phyloP scores from a whole-genome alignment of 495 filamentous ascomycete species.

The Bacidia gigantensis region DNA sequence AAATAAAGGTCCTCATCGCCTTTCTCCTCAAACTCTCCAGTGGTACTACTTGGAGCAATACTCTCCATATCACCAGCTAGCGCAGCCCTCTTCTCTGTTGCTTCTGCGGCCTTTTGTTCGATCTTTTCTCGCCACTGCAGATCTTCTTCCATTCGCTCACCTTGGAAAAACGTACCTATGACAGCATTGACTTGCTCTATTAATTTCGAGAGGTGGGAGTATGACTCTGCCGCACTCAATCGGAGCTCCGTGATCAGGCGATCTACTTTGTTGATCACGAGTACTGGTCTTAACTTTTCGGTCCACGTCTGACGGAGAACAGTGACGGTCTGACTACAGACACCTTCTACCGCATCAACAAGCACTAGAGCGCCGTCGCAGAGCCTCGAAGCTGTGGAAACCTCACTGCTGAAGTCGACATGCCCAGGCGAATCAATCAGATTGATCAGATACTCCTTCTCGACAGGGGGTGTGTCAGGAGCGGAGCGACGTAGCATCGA shows the following conservation, averaged over 20 bases:
- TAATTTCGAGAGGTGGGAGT: conserved; percentile 75
- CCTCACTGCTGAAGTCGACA: conserved; percentile 97
- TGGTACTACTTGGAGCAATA: conserved; percentile 17
- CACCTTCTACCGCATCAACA: conserved; percentile 96
- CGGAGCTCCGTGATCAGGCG: conserved; percentile 82
- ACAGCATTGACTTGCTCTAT: conserved; percentile 95
- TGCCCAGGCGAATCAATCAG: conserved; percentile 96
- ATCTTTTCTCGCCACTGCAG: conserved; percentile 89
- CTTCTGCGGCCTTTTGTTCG: conserved; percentile 61
- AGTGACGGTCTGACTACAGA: conserved; percentile 96
- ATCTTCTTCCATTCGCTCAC: conserved; percentile 97
- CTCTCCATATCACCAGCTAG: conserved; percentile 29
- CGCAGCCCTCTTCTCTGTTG: conserved; percentile 33
- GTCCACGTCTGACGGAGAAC: conserved; percentile 92
- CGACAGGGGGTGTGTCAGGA: conserved; percentile 52
- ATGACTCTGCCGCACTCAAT: conserved; percentile 82
- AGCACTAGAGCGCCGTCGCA: conserved; percentile 92
- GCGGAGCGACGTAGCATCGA: conserved; percentile 63
- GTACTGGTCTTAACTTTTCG: conserved; percentile 84
- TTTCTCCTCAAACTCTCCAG: conserved; percentile 59
- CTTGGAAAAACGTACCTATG: conserved; percentile 93
- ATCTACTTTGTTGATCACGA: conserved; percentile 98
- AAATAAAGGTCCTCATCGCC: conserved; percentile 98
- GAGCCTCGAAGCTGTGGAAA: conserved; percentile 85
- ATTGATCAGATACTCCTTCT: conserved; percentile 90